Base-by-base conservation (phyloP, 1,139 yeast species). In the Arxiozyma telluris region DNA sequence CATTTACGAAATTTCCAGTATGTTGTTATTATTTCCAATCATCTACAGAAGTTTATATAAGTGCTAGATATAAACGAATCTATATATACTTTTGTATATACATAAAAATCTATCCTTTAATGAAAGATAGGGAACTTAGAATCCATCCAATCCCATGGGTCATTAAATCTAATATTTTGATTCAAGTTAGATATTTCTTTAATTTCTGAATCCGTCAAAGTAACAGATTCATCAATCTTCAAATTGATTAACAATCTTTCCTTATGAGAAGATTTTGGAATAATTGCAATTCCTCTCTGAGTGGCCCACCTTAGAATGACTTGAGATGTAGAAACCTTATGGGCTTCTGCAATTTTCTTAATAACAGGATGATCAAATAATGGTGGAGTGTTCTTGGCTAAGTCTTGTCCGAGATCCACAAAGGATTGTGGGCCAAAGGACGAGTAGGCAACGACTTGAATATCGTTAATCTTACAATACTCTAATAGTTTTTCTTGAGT, bases 361-460 rank as follows among this genome's bases (percentile, higher is more conserved):
- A 87, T 73, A 47, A 72, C 68, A 25, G 75, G 76, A 64, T 84
- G 80, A 50, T 79, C 77, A 58, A 84, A 82, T 64, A 85, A 74
- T 12, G 80, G 70, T 22, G 80, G 78, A 50, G 82, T 76, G 57
- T 73, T 70, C 59, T 75, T 69, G 21, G 88, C 90, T 55, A 73
- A 71, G 47, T 77, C 74, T 55, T 73, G 73, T 63, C 78, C 71
- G 70, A 84, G 70, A 68, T 84, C 91, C 58, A 84, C 66, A 69
- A 84, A 85, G 5, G 88, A 82, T 68, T 81, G 85, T 27, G 91
- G 90, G 48, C 93, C 93, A 66, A 88, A 85, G 15, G 96, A 85
- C 9, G 96, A 87, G 76, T 89, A 89, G 30, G 85, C 96, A 53
- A 89, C 87, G 65, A 89, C 77, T 56, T 82, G 84, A 65, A 89